These are phyloP conservation scores for Mucor mucedo DNA, from an alignment of 371 early-diverging fungal species.

Conservation along the genomic window DNA sequence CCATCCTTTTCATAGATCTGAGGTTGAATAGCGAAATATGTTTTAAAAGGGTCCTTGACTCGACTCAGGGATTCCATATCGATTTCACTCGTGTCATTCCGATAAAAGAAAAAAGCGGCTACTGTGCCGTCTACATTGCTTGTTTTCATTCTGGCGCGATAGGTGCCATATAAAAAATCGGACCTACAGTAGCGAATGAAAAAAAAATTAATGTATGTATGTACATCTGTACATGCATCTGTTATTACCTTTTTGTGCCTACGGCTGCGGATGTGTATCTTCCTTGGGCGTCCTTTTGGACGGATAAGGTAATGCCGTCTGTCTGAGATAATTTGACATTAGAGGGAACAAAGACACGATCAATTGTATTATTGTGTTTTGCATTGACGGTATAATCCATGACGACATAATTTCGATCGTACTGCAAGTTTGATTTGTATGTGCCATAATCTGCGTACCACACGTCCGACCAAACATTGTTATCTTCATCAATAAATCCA, in stretches of 20 bases:
- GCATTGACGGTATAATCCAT: constrained; percentile 44
- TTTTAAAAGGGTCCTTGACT: constrained; percentile 37
- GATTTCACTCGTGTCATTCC: constrained; percentile 44
- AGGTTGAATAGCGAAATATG: constrained; percentile 48
- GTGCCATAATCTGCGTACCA: constrained; percentile 46
- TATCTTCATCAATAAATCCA: constrained; percentile 48
- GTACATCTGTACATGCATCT: background rate
- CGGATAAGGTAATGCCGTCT: constrained; percentile 30
- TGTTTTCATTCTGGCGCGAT: constrained; percentile 40
- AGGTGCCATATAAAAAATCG: constrained; percentile 52
- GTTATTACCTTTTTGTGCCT: constrained; percentile 41
- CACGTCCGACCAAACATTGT: constrained; percentile 38
- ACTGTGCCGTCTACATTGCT: constrained; percentile 46
- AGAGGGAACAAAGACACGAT: constrained; percentile 37
- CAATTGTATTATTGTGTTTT: constrained; percentile 34
- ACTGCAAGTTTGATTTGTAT: constrained; percentile 28
- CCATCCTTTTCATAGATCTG: constrained; percentile 46
- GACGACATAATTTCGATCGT: constrained; percentile 38
- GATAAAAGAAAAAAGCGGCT: constrained; percentile 45
- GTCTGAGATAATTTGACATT: constrained; percentile 35
- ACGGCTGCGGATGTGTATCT: constrained; percentile 38
- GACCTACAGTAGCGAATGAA: constrained; percentile 14
- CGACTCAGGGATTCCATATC: constrained; percentile 49
- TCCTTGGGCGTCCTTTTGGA: constrained; percentile 18
- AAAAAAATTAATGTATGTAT: background rate